Conservation (phyloP, 805 yeast species). For the Barnettozyma vustinii region DNA sequence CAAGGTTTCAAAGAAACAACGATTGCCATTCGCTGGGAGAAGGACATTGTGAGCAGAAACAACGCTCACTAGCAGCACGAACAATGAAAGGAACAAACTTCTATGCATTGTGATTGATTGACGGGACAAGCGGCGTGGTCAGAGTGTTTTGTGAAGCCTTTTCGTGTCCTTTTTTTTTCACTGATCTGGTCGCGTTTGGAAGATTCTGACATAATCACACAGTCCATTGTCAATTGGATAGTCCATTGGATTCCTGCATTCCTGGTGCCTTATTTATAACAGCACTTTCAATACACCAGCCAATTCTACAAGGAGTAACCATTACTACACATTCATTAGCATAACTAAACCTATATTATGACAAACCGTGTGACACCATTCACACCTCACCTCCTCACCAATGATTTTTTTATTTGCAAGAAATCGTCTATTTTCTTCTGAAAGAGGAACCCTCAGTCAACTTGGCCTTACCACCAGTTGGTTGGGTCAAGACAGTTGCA, state of each 20-base stretch:
- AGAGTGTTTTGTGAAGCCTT: background rate
- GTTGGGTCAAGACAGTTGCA: constrained; percentile 96
- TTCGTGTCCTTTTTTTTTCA: constrained; percentile 5
- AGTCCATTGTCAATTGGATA: too few relatives aligned
- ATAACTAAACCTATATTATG: constrained; percentile 12
- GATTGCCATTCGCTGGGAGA: constrained; percentile 76
- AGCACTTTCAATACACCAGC: background rate
- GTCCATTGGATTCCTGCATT: too few relatives aligned
- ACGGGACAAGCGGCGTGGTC: background rate
- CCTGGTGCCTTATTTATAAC: background rate
- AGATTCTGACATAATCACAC: background rate
- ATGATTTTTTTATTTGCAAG: constrained; percentile 1
- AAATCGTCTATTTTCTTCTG: constrained; percentile 79
- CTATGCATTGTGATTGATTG: constrained; percentile 3
- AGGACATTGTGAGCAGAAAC: constrained; percentile 71
- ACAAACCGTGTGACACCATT: constrained; percentile 6
- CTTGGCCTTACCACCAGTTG: constrained; percentile 99
- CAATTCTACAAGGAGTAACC: background rate
- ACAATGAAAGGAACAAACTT: background rate
- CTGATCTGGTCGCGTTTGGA: constrained; percentile 3
- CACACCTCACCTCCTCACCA: constrained; percentile 6
- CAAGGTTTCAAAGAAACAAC: constrained; percentile 83
- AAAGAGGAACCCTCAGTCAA: constrained; percentile 99
- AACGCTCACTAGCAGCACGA: constrained; percentile 8
- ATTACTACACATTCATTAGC: background rate